phyloP scores from a whole-genome alignment of 2,329 filamentous ascomycete species.

The Furcasterigmium sp. region DNA sequence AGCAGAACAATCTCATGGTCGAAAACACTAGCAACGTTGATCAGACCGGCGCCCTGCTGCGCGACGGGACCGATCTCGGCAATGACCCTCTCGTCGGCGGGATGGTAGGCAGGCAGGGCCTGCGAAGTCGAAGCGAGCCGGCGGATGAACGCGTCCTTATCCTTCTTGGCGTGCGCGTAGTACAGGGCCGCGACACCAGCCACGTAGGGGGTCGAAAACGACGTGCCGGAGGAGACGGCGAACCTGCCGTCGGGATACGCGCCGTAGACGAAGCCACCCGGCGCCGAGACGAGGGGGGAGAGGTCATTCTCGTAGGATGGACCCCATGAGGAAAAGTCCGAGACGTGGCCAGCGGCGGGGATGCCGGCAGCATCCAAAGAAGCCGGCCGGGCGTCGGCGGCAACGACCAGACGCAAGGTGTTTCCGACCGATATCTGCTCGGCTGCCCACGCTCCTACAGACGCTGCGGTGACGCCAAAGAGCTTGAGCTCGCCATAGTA shows the following conservation, averaged over 20 bases:
- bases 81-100: neutral
- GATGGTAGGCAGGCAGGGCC: constrained; percentile 8
- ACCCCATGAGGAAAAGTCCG: constrained; percentile 14
- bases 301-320: constrained; percentile 16
- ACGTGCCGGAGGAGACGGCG: constrained; percentile 14
- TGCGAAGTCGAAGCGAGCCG: constrained; percentile 8
- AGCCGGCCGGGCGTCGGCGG: constrained; percentile 7
- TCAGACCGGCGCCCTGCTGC: constrained; percentile 15
- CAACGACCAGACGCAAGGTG: constrained; percentile 8
- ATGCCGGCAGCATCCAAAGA: constrained; percentile 4
- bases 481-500: constrained; percentile 1
- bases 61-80: constrained; percentile 7
- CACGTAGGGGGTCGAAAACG: constrained; percentile 14
- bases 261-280: constrained; percentile 14
- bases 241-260: constrained; percentile 10
- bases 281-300: constrained; percentile 10
- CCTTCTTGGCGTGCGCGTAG: constrained; percentile 11
- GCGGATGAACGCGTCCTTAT: constrained; percentile 8
- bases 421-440: constrained; percentile 5
- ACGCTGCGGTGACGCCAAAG: constrained; percentile 8
- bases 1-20: constrained; percentile 7
- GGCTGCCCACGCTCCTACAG: constrained; percentile 10
- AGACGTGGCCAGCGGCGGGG: constrained; percentile 11
- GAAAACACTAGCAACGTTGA: constrained; percentile 11
- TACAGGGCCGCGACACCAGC: constrained; percentile 15